Evolutionary conservation across 768 basidiomycete species (phyloP), one percentile per base, ranked within the genome.

Genomic region (Dacryopinax primogenitus): DNA sequence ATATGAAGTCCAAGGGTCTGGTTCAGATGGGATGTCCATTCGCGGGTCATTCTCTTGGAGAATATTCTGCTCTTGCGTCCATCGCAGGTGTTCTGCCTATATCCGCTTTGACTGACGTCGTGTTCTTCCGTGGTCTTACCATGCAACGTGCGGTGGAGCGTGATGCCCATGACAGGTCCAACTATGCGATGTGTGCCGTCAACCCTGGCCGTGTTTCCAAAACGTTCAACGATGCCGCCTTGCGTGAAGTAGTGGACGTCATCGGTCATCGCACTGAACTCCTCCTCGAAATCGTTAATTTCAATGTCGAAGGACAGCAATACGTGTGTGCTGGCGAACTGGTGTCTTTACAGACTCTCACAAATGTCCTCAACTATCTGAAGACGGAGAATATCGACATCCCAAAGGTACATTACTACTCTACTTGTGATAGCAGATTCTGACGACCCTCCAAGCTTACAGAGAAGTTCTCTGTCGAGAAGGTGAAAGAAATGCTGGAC

Each of bases 61-160:
- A 99, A 77, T 99, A 98, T 75, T 97, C 96, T 41, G 95, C 96
- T 1, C 82, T 99, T 2, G 96, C 96, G 1, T 95, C 95, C 9
- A 96, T 99, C 70, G 95, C 95, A 28, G 94, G 95, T 74, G 91
- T 97, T 63, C 84, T 98, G 35, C 90, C 92, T 58, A 92, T 98
- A 70, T 92, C 95, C 21, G 85, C 92, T 1, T 85, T 98, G 61
- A 92, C 94, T 71, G 96, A 99, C 70, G 91, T 99, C 72, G 95
- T 99, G 30, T 99, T 99, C 82, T 99, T 97, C 76, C 92, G 96
- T 74, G 96, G 96, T 70, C 94, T 99, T 73, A 99, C 96, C 35
- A 99, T 98, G 96, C 96, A 98, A 73, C 92, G 96, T 26, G 96
- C 96, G 30, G 96, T 99, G 66, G 92, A 96, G 76, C 91, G 96